A percentile compares a stretch with the other conserved stretches of the same genome.
These are phyloP conservation scores for Wickerhamomyces chaumierensis DNA, from an alignment of 805 yeast genomes.

Conservation along the genomic window DNA sequence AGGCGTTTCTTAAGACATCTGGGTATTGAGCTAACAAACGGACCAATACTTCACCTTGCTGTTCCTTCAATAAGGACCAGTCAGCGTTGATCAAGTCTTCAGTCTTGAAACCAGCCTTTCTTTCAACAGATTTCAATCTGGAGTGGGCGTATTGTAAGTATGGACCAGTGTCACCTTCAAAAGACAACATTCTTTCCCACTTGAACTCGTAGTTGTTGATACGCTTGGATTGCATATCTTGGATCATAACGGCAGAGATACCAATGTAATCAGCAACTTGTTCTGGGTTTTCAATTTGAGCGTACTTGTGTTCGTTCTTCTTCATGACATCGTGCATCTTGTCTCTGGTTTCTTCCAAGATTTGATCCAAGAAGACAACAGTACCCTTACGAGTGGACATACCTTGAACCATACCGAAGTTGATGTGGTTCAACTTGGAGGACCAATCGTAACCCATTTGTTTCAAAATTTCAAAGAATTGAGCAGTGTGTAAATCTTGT, in stretches of 20 bases:
- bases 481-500: constrained; percentile 91
- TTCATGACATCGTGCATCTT: constrained; percentile 96
- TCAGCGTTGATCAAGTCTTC: constrained; percentile 40
- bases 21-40: constrained; percentile 85
- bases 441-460: constrained; percentile 90
- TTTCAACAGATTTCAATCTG: constrained; percentile 86
- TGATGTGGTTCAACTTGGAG: constrained; percentile 64
- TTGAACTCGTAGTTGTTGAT: constrained; percentile 91
- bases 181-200: constrained; percentile 97
- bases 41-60: constrained; percentile 56
- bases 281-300: constrained; percentile 90
- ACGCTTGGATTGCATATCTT: constrained; percentile 97
- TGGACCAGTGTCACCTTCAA: constrained; percentile 99
- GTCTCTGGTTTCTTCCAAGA: constrained; percentile 85
- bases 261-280: constrained; percentile 92
- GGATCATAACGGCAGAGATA: constrained; percentile 96
- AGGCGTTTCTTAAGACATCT: constrained; percentile 74
- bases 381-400: constrained; percentile 98
- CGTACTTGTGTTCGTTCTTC: constrained; percentile 80
- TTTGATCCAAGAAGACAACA: constrained; percentile 93
- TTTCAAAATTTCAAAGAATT: constrained; percentile 87
- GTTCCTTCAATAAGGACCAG: constrained; percentile 54
- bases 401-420: constrained; percentile 96
- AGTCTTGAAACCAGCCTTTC: constrained; percentile 53
- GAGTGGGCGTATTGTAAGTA: constrained; percentile 98